A percentile compares a stretch with the other conserved stretches of the same genome.
These are phyloP conservation scores for Gossypium trilobum DNA, from an alignment of 441 rosid genomes.

Conservation along the genomic window DNA sequence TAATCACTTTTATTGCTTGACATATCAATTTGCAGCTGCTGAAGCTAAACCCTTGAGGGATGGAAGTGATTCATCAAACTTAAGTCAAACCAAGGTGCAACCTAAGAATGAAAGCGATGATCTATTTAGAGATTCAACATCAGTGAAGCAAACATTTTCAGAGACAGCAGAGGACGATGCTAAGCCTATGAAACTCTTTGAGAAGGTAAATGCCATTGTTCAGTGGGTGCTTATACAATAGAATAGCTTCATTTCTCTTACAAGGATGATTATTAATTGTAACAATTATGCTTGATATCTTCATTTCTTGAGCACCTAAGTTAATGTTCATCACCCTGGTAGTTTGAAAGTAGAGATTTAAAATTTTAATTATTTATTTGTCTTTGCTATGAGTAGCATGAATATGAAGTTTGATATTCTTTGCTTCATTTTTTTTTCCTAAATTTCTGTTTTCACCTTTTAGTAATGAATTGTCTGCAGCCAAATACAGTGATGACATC, in stretches of 20 bases:
- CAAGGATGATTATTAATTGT: neutral
- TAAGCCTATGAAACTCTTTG: slow-evolving; percentile 23
- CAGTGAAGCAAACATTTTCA: slow-evolving; percentile 4
- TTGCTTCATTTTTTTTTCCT: neutral
- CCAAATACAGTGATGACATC: slow-evolving; percentile 24
- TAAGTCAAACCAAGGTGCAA: slow-evolving; percentile 21
- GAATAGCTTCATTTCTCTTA: neutral
- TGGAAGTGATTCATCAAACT: slow-evolving; percentile 18
- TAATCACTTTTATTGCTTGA: slow-evolving; percentile 1
- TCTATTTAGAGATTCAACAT: slow-evolving; percentile 10
- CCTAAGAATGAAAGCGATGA: slow-evolving; percentile 17
- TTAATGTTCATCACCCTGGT: neutral
- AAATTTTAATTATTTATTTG: neutral
- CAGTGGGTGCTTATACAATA: neutral
- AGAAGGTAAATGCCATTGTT: slow-evolving; percentile 22
- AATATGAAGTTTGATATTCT: slow-evolving; percentile 1
- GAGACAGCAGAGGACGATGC: slow-evolving; percentile 23
- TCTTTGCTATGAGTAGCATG: neutral
- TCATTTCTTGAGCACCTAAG: neutral
- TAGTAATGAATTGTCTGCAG: slow-evolving; percentile 20
- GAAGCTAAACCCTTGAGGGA: slow-evolving; percentile 23
- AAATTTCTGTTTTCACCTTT: slow-evolving; percentile 6
- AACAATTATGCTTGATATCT: neutral
- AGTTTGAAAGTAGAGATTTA: neutral
- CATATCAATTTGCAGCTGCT: slow-evolving; percentile 20